Evolutionary conservation across 306 rosid genomes (phyloP).

Genomic region (Phaseolus lunatus): DNA sequence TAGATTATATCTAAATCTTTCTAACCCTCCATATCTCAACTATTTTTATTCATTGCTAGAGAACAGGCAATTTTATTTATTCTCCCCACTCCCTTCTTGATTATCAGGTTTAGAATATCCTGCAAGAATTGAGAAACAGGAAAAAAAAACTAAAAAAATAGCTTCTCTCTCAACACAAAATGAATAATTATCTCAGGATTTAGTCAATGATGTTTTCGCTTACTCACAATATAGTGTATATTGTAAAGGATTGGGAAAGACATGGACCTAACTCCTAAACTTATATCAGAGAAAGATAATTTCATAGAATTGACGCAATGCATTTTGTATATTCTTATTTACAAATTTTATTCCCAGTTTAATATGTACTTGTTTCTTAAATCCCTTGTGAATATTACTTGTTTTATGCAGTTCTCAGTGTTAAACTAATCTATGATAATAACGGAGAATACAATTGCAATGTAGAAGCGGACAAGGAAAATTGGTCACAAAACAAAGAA

Average conservation of each 20-base stretch:
- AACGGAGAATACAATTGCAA: slow-evolving; percentile 2
- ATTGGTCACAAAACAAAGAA: not conserved
- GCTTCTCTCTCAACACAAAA: not conserved
- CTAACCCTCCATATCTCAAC: not conserved
- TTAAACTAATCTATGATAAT: not conserved
- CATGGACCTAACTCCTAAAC: not conserved
- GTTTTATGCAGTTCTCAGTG: not conserved
- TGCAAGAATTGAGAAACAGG: not conserved
- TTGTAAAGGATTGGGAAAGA: not conserved
- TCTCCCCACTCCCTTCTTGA: not conserved
- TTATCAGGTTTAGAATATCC: slow-evolving; percentile 4
- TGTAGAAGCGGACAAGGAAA: not conserved
- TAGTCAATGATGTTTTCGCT: not conserved
- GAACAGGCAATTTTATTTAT: not conserved
- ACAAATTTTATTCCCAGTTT: not conserved
- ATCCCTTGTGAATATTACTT: not conserved
- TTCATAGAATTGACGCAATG: not conserved
- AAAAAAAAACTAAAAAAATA: not conserved
- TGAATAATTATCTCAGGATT: not conserved
- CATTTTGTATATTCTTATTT: not conserved
- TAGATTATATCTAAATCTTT: not conserved
- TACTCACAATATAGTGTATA: not conserved
- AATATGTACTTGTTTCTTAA: not conserved
- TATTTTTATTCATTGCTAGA: not conserved
- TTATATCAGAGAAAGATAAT: not conserved